phyloP scores from a whole-genome alignment of 2,329 filamentous ascomycete species.

The Bipolaris bicolor region DNA sequence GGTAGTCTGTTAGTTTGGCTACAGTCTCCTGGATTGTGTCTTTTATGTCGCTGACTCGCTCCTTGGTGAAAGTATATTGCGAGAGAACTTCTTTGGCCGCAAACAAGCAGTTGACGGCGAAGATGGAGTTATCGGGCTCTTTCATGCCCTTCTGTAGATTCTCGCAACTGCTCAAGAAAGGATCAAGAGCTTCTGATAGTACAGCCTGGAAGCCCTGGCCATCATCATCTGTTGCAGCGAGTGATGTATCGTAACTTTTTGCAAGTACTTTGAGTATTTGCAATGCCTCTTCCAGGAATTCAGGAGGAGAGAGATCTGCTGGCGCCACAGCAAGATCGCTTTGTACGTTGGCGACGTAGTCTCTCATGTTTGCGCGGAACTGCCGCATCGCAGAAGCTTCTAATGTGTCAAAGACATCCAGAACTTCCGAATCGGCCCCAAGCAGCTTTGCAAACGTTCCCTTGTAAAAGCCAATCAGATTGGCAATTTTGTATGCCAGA shows the following conservation, averaged over 20 bases:
- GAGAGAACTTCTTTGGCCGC: constrained; percentile 63
- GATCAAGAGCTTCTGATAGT: constrained; percentile 79
- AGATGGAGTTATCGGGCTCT: constrained; percentile 68
- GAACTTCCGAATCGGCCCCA: constrained; percentile 69
- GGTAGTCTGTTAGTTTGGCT: constrained; percentile 66
- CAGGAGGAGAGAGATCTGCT: constrained; percentile 75
- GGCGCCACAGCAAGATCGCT: constrained; percentile 72
- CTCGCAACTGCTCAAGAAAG: constrained; percentile 78
- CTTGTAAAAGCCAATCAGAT: constrained; percentile 87
- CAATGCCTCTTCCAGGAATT: constrained; percentile 80
- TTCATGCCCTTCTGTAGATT: constrained; percentile 68
- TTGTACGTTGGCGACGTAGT: constrained; percentile 78
- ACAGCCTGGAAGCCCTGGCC: constrained; percentile 77
- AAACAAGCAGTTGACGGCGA: constrained; percentile 74
- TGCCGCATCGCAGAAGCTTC: constrained; percentile 80
- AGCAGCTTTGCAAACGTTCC: constrained; percentile 83
- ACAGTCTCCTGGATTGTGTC: constrained; percentile 62
- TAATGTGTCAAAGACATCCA: constrained; percentile 71
- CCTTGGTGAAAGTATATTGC: constrained; percentile 68
- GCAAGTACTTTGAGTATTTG: constrained; percentile 79
- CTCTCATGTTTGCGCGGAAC: constrained; percentile 80
- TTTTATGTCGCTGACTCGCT: constrained; percentile 62
- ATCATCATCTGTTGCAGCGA: constrained; percentile 61
- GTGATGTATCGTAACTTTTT: constrained; percentile 84
- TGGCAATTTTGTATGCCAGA: constrained; percentile 86